phyloP scores from a whole-genome alignment of 371 early-diverging fungal species.

The Dichotomocladium elegans region DNA sequence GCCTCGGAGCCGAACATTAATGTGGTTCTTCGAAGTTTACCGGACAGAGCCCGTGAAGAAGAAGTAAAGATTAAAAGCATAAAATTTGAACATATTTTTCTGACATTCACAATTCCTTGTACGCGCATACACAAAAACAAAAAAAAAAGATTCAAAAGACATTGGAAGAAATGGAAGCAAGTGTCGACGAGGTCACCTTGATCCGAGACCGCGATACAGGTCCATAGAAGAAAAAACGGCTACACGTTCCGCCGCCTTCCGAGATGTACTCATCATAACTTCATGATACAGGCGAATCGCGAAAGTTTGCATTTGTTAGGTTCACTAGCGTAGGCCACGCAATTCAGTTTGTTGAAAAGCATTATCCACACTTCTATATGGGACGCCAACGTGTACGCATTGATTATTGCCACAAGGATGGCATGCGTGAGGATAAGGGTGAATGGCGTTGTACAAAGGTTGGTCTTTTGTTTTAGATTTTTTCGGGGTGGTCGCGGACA shows the following conservation, averaged over 20 bases:
- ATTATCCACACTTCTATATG: conserved; percentile 42
- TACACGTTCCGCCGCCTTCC: no score
- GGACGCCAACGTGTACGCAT: conserved; percentile 45
- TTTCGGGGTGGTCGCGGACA: background rate
- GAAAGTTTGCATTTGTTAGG: conserved; percentile 62
- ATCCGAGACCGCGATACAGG: conserved; percentile 53
- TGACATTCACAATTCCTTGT: no score
- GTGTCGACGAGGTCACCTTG: conserved; percentile 34
- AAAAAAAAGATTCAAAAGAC: conserved; percentile 23
- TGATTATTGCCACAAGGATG: conserved; percentile 49
- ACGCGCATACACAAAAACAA: background rate
- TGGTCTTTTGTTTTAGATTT: background rate
- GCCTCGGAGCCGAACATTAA: conserved; percentile 39
- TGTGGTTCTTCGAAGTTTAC: conserved; percentile 43
- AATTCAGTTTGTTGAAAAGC: conserved; percentile 53
- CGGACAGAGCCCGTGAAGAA: conserved; percentile 33
- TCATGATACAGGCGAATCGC: conserved; percentile 39
- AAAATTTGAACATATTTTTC: background rate
- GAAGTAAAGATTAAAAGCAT: conserved; percentile 25
- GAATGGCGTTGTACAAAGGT: conserved; percentile 58
- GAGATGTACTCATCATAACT: background rate
- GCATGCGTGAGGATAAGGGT: conserved; percentile 29
- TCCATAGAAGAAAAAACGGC: background rate
- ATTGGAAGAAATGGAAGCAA: conserved; percentile 22
- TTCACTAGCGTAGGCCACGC: conserved; percentile 65